Evolutionary conservation across 768 basidiomycete species (phyloP).

Genomic region (Cyclocybe aegerita): DNA sequence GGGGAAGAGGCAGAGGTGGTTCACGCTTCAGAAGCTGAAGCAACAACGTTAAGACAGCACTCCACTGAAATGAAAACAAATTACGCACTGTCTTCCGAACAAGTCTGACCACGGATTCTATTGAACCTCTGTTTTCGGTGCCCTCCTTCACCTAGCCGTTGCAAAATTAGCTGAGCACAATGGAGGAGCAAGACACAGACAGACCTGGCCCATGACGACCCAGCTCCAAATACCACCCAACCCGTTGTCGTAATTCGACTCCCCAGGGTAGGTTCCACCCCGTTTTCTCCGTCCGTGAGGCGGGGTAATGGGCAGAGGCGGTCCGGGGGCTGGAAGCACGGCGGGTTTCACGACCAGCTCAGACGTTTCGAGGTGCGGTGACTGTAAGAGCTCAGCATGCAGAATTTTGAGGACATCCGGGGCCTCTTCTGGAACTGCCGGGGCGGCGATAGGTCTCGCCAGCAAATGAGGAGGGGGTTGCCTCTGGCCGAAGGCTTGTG

Average conservation of each 20-base stretch:
- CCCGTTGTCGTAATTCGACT: conserved; percentile 48
- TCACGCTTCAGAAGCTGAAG: conserved; percentile 54
- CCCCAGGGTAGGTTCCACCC: conserved; percentile 67
- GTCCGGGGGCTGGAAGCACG: conserved; percentile 49
- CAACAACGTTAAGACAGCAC: conserved; percentile 1
- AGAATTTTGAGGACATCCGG: conserved; percentile 55
- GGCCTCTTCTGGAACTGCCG: conserved; percentile 49
- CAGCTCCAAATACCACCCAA: conserved; percentile 72
- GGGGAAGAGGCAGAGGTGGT: conserved; percentile 61
- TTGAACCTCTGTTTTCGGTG: conserved; percentile 74
- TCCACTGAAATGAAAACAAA: background rate
- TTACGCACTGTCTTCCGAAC: conserved; percentile 68
- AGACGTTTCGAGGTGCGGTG: conserved; percentile 68
- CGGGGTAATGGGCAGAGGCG: conserved; percentile 52
- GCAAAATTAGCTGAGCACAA: conserved; percentile 1
- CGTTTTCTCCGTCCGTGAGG: conserved; percentile 66
- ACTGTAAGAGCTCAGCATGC: conserved; percentile 53
- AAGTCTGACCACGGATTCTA: conserved; percentile 70
- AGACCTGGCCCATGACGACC: conserved; percentile 72
- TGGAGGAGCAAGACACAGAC: conserved; percentile 3
- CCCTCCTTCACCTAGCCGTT: conserved; percentile 73
- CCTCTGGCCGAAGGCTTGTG: conserved; percentile 20
- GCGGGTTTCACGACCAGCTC: conserved; percentile 57
- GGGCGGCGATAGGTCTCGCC: conserved; percentile 18
- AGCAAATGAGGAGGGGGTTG: conserved; percentile 25